Percentiles rank a stretch among this genome's conserved stretches.
Conservation (phyloP, 208 protist genomes). For the Crithidia bombi region DNA sequence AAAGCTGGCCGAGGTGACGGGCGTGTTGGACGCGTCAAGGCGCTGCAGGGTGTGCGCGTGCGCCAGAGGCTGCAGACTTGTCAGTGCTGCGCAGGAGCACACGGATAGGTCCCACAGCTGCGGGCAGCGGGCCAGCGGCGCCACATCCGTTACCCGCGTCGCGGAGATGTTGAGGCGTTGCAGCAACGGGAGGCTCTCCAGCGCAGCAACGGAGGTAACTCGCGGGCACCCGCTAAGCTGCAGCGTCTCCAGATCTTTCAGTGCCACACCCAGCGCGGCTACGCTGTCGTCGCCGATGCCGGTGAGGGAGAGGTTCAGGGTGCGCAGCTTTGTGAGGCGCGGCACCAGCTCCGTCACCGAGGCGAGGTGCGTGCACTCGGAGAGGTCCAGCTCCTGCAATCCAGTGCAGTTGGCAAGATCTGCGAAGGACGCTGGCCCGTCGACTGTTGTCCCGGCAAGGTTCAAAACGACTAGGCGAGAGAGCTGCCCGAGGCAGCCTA, state of each 20-base stretch:
- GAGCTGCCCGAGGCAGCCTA: conserved; percentile 14
- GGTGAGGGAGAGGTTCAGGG: conserved; percentile 29
- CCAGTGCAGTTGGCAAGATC: background rate
- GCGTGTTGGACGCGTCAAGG: conserved; percentile 21
- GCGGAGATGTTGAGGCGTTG: conserved; percentile 43
- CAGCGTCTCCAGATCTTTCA: conserved; percentile 31
- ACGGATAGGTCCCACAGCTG: conserved; percentile 30
- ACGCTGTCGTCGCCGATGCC: conserved; percentile 26
- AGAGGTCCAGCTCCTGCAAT: conserved; percentile 22
- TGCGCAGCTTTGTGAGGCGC: conserved; percentile 16
- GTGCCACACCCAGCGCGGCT: background rate
- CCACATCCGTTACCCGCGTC: conserved; percentile 35
- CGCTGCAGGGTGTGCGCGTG: conserved; percentile 28
- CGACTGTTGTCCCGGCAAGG: conserved; percentile 25
- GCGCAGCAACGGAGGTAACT: conserved; percentile 24
- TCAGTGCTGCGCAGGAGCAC: conserved; percentile 7
- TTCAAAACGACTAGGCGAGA: conserved; percentile 13
- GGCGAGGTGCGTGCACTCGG: conserved; percentile 36
- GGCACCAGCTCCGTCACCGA: conserved; percentile 27
- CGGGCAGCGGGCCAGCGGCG: conserved; percentile 20
- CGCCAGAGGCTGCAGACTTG: conserved; percentile 30
- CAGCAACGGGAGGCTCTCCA: conserved; percentile 27
- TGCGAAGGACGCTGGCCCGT: conserved; percentile 14
- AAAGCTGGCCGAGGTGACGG: conserved; percentile 22
- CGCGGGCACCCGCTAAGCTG: conserved; percentile 35